A percentile compares a stretch with the other conserved stretches of the same genome.
Evolutionary conservation across 495 filamentous ascomycete species (phyloP).

Genomic region (Chlorociboria aeruginascens): DNA sequence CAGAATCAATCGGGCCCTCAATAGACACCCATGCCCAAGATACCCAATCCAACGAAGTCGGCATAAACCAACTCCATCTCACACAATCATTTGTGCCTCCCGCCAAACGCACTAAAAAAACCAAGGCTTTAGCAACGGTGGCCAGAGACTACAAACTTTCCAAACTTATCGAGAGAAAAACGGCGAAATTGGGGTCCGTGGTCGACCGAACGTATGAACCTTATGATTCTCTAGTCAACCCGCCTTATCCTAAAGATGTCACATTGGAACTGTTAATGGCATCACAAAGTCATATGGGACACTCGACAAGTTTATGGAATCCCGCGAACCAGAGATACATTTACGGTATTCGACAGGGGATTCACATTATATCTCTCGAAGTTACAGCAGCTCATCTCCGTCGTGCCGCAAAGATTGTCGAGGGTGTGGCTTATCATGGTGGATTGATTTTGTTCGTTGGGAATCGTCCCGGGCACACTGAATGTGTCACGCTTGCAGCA

Average conservation of each 20-base stretch:
- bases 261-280: conserved; percentile 90
- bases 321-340: conserved; percentile 92
- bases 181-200: conserved; percentile 37
- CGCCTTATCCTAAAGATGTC: conserved; percentile 64
- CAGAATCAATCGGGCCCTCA: conserved; percentile 6
- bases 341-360: conserved; percentile 75
- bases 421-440: conserved; percentile 70
- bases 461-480: conserved; percentile 65
- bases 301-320: conserved; percentile 89
- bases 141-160: background rate
- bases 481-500: conserved; percentile 69
- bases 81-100: conserved; percentile 6
- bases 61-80: conserved; percentile 11
- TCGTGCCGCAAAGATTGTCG: conserved; percentile 78
- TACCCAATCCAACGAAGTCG: conserved; percentile 10
- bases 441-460: conserved; percentile 88
- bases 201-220: conserved; percentile 52
- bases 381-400: conserved; percentile 76
- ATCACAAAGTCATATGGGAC: conserved; percentile 81
- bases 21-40: conserved; percentile 9
- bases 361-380: conserved; percentile 91
- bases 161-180: conserved; percentile 17
- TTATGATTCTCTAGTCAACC: conserved; percentile 50
- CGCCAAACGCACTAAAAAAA: conserved; percentile 9
- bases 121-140: conserved; percentile 8